Base-by-base conservation (phyloP, 495 filamentous ascomycete genomes). In the Hyaloscypha variabilis region DNA sequence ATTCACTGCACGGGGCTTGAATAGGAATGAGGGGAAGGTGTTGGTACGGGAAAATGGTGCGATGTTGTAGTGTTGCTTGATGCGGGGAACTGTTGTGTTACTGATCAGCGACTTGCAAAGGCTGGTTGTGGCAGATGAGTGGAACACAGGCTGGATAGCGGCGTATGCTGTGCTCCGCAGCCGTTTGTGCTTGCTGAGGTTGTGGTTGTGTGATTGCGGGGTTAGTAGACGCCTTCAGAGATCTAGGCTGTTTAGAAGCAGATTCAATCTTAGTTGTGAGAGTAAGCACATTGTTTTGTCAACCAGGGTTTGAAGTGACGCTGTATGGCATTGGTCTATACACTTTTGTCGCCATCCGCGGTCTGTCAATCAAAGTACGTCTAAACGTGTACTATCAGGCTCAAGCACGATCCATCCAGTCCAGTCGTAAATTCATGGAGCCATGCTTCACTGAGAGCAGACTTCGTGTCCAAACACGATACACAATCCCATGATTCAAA, bases 401-500 rank as follows among this genome's bases (percentile, higher is more conserved):
- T 23, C 51, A 54, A 51, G 23, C 19, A 6, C 51, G 10, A 54
- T 24, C 51, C 25, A 25, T 25, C 31, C 11, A 54, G 39, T 19
- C 25, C 51, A 54, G 51, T 54, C 51, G 51, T 54, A 54, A 54
- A 46, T 46, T 54, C 21, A 54, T 54, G 23, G 51, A 28, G 25
- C 26, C 51, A 1, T 28, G 51, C 51, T 54, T 54, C 51, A 19
- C 21, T 54, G 21, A 25, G 21, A 17, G 51, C 3, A 54, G 51
- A 46, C 39, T 1, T 14, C 25, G 51, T 54, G 23, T 54, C 51
- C 26, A 54, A 25, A 54, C 51, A n/a, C 51, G 8, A 54, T 64
- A 65, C 28, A 65, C 26, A 46, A 51, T 21, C 36, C 62, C 55
- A 59, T 17, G 28, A 30, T 21, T 54, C 29, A 58, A n/a, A 0